Base-by-base conservation (phyloP, 352 stramenopile species). In the Phytophthora aleatoria region DNA sequence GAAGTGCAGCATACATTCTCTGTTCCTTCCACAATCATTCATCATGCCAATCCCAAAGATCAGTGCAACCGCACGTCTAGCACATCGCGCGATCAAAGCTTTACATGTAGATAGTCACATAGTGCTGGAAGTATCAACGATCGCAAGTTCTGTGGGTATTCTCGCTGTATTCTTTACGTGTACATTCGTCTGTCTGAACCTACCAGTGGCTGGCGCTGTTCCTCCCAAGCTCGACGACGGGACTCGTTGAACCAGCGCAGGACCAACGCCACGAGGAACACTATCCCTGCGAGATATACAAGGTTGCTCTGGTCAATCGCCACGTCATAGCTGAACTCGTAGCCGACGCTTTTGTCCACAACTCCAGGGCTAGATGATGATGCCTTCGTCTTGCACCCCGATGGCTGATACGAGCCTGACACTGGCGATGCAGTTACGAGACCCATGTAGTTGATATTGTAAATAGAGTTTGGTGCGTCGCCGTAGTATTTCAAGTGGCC, bases 211-310 rank as follows among this genome's bases (percentile, higher is more conserved):
- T 69, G 59, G 7, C 52, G 47, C 13, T 73, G 52, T 45, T 69
- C 59, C 35, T 73, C 64, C 0, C 58, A 24, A 27, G 59, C 42
- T 38, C 53, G 64, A 20, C 64, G 61, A 11, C 52, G 64, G 55
- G 52, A 69, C 30, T 69, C 64, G n/a, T 73, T 73, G 20, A 69
- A 69, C 59, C 64, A 69, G 11, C 59, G 64, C 39, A 73, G 38
- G 1, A 61, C 41, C 12, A 69, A 26, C 3, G 47, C 64, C 5
- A 73, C 59, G 15, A 69, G 28, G 42, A 73, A 64, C 3, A 73
- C 64, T 2, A 61, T 7, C 4, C 6, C 59, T 33, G 28, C 59
- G 3, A 73, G 39, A 24, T 49, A 59, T 0, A 64, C 1, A 5
- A 72, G 56, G 16, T 60, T 55, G 35, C 33, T 63, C 35, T 68